Percentiles rank a stretch among this genome's conserved stretches.
phyloP scores from a whole-genome alignment of 305 asterid genomes.

The Fraxinus ornus region DNA sequence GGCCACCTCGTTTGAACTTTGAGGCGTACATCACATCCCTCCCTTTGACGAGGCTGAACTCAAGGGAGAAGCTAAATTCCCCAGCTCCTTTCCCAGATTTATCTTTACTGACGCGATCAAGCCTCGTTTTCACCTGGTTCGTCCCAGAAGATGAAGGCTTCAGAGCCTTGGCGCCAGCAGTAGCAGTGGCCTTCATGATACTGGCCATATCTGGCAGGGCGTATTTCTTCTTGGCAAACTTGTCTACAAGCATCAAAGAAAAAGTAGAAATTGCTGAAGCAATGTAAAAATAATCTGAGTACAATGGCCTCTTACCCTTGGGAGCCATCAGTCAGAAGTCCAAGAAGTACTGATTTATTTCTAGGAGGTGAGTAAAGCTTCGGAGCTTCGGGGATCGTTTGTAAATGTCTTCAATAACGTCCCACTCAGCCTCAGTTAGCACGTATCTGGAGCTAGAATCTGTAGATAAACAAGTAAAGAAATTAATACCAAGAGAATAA shows the following conservation, averaged over 20 bases:
- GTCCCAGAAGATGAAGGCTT: not conserved
- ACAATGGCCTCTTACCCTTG: not conserved
- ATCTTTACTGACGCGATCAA: not conserved
- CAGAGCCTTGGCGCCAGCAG: not conserved
- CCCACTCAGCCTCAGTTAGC: not conserved
- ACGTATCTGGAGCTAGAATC: not conserved
- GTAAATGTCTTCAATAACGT: no score
- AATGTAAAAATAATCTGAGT: no score
- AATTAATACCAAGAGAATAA: not conserved
- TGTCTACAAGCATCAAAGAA: no score
- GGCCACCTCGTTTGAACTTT: no score
- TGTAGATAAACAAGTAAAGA: not conserved
- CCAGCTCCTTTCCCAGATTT: not conserved
- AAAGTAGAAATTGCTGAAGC: no score
- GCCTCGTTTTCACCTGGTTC: not conserved
- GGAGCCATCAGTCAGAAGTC: not conserved
- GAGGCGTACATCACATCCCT: no score
- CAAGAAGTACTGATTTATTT: no score
- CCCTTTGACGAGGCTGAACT: no score
- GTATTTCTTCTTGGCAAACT: not conserved
- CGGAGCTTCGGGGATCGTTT: no score
- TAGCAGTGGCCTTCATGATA: not conserved
- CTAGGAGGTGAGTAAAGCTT: not conserved
- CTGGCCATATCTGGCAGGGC: not conserved
- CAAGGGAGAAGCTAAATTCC: no score